These are phyloP conservation scores for Lasiodiplodia citricola DNA, from an alignment of 2,329 filamentous ascomycete species.

Conservation along the genomic window DNA sequence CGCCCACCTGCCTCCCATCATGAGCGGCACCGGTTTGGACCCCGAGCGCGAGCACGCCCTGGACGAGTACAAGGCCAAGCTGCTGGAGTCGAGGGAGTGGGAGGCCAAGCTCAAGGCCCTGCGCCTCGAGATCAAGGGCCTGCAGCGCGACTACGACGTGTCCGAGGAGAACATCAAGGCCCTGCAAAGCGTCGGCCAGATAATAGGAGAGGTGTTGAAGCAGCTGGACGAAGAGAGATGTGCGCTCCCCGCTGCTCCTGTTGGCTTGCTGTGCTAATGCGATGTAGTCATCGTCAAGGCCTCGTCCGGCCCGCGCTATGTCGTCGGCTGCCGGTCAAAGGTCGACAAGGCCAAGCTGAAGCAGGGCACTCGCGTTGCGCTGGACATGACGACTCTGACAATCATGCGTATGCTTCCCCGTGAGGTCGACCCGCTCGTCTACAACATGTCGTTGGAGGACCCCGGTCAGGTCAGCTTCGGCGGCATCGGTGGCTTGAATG, in stretches of 20 bases:
- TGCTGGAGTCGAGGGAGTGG: slow-evolving; percentile 95
- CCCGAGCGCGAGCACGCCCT: slow-evolving; percentile 59
- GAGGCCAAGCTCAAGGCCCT: slow-evolving; percentile 96
- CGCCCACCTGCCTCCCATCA: slow-evolving; percentile 28
- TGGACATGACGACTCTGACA: slow-evolving; percentile 99
- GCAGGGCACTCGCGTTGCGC: slow-evolving; percentile 94
- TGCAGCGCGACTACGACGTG: slow-evolving; percentile 93
- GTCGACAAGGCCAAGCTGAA: slow-evolving; percentile 97
- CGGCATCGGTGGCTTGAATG: slow-evolving; percentile 95
- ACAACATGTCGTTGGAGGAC: slow-evolving; percentile 99
- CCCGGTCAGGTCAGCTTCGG: slow-evolving; percentile 97
- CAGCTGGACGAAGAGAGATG: slow-evolving; percentile 99
- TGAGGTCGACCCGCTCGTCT: slow-evolving; percentile 97
- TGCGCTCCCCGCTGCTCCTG: slow-evolving; percentile 55
- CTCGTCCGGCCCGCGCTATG: slow-evolving; percentile 94
- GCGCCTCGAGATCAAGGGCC: slow-evolving; percentile 91
- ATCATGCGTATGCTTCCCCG: slow-evolving; percentile 99
- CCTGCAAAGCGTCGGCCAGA: slow-evolving; percentile 97
- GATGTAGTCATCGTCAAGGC: slow-evolving; percentile 94
- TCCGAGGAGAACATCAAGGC: slow-evolving; percentile 99
- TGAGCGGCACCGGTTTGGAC: slow-evolving; percentile 47
- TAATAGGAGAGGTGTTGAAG: slow-evolving; percentile 98
- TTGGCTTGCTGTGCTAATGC: not conserved
- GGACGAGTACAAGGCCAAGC: slow-evolving; percentile 59
- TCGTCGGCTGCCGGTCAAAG: slow-evolving; percentile 97